Conservation (phyloP, 495 filamentous ascomycete species). For the Penicillium roqueforti region DNA sequence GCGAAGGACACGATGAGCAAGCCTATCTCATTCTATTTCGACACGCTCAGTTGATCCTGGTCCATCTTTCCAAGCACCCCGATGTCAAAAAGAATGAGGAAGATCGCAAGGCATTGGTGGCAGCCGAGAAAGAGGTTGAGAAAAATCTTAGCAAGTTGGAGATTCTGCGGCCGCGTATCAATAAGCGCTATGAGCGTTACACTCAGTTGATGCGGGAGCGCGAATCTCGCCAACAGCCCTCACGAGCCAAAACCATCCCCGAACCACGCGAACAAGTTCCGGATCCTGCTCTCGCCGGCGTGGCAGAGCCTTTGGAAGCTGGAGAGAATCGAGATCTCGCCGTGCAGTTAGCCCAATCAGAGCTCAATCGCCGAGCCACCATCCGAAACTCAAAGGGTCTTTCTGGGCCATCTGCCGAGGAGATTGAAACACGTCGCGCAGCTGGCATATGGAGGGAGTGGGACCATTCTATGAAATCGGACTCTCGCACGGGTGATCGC, state of each 20-base stretch:
- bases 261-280: slow-evolving; percentile 18
- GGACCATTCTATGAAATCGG: slow-evolving; percentile 38
- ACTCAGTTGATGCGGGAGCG: slow-evolving; percentile 51
- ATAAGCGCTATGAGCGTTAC: slow-evolving; percentile 60
- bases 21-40: slow-evolving; percentile 83
- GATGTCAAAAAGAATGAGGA: slow-evolving; percentile 42
- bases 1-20: slow-evolving; percentile 79
- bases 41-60: slow-evolving; percentile 66
- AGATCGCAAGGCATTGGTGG: slow-evolving; percentile 43
- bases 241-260: slow-evolving; percentile 11
- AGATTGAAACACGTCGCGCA: slow-evolving; percentile 52
- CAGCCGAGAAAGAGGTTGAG: slow-evolving; percentile 51
- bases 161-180: slow-evolving; percentile 60
- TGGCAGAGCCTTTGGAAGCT: slow-evolving; percentile 58
- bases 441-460: slow-evolving; percentile 64
- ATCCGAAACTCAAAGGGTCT: slow-evolving; percentile 51
- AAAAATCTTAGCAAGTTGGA: slow-evolving; percentile 57
- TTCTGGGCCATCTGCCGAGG: slow-evolving; percentile 50
- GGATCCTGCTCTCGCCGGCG: slow-evolving; percentile 39
- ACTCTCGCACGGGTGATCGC: slow-evolving; percentile 24
- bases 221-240: slow-evolving; percentile 31
- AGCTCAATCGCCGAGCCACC: slow-evolving; percentile 65
- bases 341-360: slow-evolving; percentile 68
- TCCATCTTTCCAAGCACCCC: slow-evolving; percentile 58
- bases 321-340: slow-evolving; percentile 70